Percentiles rank a stretch among this genome's conserved stretches.
Conservation (phyloP, 768 basidiomycete species). For the Pulveroboletus sp. region DNA sequence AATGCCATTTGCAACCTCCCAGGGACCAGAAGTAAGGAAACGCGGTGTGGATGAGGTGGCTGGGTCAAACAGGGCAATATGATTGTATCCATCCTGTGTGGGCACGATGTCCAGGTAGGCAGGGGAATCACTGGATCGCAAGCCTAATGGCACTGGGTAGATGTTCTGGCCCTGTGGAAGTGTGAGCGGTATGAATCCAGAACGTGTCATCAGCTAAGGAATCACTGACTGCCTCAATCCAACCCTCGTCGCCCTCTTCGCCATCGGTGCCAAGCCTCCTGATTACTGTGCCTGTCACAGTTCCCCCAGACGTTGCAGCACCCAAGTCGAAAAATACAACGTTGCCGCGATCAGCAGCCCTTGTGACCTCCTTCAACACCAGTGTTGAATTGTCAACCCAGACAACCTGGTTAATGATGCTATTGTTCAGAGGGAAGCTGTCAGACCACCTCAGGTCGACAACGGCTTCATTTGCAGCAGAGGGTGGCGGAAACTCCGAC, state of each 20-base stretch:
- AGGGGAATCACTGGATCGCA: constrained; percentile 40
- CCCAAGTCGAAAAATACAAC: constrained; percentile 71
- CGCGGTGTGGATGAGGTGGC: constrained; percentile 61
- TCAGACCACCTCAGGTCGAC: constrained; percentile 64
- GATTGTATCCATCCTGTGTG: constrained; percentile 75
- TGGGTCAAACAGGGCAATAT: constrained; percentile 88
- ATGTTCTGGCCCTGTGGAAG: constrained; percentile 56
- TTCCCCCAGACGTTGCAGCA: constrained; percentile 21
- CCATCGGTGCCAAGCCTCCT: constrained; percentile 76
- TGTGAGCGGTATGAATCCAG: constrained; percentile 10
- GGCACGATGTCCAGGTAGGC: constrained; percentile 93
- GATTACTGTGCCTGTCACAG: constrained; percentile 51
- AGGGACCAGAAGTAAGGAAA: constrained; percentile 82
- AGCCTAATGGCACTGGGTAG: constrained; percentile 44
- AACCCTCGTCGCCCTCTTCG: constrained; percentile 87
- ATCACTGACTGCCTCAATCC: constrained; percentile 79
- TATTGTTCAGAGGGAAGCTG: constrained; percentile 52
- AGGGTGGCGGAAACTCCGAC: constrained; percentile 22
- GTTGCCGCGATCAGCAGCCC: constrained; percentile 75
- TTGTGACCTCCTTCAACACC: constrained; percentile 81
- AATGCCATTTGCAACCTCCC: constrained; percentile 84
- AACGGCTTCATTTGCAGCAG: constrained; percentile 40
- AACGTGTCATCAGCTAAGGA: constrained; percentile 1
- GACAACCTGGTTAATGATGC: constrained; percentile 74
- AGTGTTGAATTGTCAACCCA: constrained; percentile 80